A percentile compares a stretch with the other conserved stretches of the same genome.
Evolutionary conservation across 495 filamentous ascomycete genomes (phyloP).

Genomic region (Penicillium psychrofluorescens): DNA sequence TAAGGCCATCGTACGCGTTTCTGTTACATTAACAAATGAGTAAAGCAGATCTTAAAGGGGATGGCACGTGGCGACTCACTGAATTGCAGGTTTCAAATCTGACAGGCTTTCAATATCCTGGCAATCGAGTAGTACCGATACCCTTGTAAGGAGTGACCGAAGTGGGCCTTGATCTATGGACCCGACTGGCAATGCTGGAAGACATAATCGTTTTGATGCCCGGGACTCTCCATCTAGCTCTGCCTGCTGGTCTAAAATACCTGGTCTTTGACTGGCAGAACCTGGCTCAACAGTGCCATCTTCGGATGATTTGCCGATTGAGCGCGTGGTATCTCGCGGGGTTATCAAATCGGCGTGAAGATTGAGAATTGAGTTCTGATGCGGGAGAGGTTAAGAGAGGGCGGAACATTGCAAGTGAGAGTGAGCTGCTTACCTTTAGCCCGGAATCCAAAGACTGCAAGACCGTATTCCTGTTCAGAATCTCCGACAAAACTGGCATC

Average conservation of each 20-base stretch:
- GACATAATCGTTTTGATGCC: constrained; percentile 21
- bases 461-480: constrained; percentile 8
- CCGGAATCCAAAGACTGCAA: constrained; percentile 12
- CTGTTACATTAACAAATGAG: constrained; percentile 13
- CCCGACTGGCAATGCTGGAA: constrained; percentile 2
- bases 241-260: not conserved
- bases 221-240: constrained; percentile 8
- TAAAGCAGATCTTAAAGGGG: not conserved
- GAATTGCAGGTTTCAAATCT: constrained; percentile 15
- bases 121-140: constrained; percentile 13
- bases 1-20: constrained; percentile 14
- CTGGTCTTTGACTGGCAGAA: constrained; percentile 4
- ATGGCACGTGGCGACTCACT: constrained; percentile 17
- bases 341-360: constrained; percentile 6
- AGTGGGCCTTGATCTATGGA: constrained; percentile 2
- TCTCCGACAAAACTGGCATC: constrained; percentile 17
- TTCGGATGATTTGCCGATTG: not conserved
- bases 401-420: too few relatives aligned
- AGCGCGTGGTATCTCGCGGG: not conserved
- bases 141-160: constrained; percentile 12
- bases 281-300: not conserved
- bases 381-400: not conserved
- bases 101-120: constrained; percentile 12
- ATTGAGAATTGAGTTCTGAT: constrained; percentile 15
- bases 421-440: constrained; percentile 20